Conservation (phyloP, 768 basidiomycete genomes). For the Phallus indusiatus region DNA sequence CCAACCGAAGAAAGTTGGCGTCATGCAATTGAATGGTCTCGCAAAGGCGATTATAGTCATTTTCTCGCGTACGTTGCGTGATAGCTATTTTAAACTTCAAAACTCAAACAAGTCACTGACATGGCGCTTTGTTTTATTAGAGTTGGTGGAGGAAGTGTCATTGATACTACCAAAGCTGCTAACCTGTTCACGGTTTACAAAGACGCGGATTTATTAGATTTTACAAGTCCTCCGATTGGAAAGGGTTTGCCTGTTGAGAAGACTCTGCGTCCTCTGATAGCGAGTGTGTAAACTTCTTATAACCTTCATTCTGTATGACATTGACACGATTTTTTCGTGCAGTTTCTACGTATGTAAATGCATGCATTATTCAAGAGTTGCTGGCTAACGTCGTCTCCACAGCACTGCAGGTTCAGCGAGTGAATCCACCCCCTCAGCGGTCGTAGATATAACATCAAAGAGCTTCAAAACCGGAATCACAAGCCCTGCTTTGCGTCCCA, state of each 20-base stretch:
- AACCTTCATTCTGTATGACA: neutral
- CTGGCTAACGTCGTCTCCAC: slow-evolving; percentile 40
- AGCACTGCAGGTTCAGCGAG: slow-evolving; percentile 78
- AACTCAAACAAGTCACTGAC: neutral
- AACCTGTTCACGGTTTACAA: slow-evolving; percentile 92
- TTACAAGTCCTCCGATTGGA: slow-evolving; percentile 93
- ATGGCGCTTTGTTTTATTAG: slow-evolving; percentile 25
- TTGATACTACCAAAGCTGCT: slow-evolving; percentile 93
- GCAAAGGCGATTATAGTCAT: slow-evolving; percentile 83
- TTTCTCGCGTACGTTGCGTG: slow-evolving; percentile 64
- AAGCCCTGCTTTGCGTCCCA: slow-evolving; percentile 82
- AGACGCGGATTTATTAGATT: slow-evolving; percentile 89
- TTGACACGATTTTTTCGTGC: neutral
- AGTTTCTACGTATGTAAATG: neutral
- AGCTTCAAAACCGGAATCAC: slow-evolving; percentile 97
- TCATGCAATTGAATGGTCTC: slow-evolving; percentile 81
- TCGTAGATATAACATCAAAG: slow-evolving; percentile 84
- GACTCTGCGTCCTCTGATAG: slow-evolving; percentile 74
- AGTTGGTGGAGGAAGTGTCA: slow-evolving; percentile 89
- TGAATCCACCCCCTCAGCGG: slow-evolving; percentile 92
- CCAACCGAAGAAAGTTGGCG: slow-evolving; percentile 89
- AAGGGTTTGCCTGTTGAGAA: slow-evolving; percentile 79
- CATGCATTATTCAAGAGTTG: neutral
- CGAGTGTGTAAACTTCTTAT: slow-evolving; percentile 32
- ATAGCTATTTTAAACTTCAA: neutral